Evolutionary conservation across 2,329 filamentous ascomycete species (phyloP).

Genomic region (Scytalidium lignicola): DNA sequence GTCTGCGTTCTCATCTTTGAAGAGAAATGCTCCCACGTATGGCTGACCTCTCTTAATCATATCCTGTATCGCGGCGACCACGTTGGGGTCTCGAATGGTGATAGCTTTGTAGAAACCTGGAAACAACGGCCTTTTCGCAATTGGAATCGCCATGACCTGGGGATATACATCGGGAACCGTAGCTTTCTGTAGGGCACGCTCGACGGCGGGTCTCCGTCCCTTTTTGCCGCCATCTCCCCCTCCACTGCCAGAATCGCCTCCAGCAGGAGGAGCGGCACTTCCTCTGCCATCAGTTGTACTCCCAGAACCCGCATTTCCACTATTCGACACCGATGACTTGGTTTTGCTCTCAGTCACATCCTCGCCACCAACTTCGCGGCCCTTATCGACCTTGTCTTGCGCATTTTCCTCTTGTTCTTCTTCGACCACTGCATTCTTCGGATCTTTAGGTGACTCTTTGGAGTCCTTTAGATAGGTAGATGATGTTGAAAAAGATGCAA

Average conservation of each 20-base stretch:
- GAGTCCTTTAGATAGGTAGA: slow-evolving; percentile 44
- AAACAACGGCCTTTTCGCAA: slow-evolving; percentile 88
- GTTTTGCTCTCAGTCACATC: slow-evolving; percentile 34
- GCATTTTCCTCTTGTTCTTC: slow-evolving; percentile 37
- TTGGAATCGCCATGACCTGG: slow-evolving; percentile 95
- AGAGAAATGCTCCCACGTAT: slow-evolving; percentile 93
- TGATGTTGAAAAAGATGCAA: slow-evolving; percentile 41
- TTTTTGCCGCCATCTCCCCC: slow-evolving; percentile 61
- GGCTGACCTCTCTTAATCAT: slow-evolving; percentile 96
- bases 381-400: slow-evolving; percentile 26
- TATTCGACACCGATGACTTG: slow-evolving; percentile 14
- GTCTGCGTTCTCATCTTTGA: slow-evolving; percentile 93
- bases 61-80: slow-evolving; percentile 87
- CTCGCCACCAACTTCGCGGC: slow-evolving; percentile 35
- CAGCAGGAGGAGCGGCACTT: slow-evolving; percentile 19
- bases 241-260: slow-evolving; percentile 22
- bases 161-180: slow-evolving; percentile 92
- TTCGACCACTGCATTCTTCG: slow-evolving; percentile 33
- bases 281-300: slow-evolving; percentile 20
- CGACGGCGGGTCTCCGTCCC: slow-evolving; percentile 61
- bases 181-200: slow-evolving; percentile 78
- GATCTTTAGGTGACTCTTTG: slow-evolving; percentile 25
- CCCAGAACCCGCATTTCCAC: slow-evolving; percentile 21
- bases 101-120: slow-evolving; percentile 99
- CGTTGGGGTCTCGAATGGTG: slow-evolving; percentile 88